phyloP scores from a whole-genome alignment of 176 grass and related monocot species.

The Areca catechu region DNA sequence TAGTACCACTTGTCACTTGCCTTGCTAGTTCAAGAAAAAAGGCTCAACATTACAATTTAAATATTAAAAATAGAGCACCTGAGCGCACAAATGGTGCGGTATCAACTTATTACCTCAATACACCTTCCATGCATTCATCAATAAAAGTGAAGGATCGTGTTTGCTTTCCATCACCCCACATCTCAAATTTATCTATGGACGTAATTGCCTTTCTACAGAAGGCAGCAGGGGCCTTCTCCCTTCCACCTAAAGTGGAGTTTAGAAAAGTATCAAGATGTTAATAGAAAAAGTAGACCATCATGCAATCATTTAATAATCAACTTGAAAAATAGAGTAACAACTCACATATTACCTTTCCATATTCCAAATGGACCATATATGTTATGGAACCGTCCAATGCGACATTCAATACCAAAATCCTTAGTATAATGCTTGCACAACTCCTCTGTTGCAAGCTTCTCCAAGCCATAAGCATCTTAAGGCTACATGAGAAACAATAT shows the following conservation, averaged over 20 bases:
- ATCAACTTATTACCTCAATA: slow-evolving; percentile 45
- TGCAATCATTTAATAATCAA: too few species aligned
- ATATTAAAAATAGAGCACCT: too few species aligned
- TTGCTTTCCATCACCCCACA: slow-evolving; percentile 86
- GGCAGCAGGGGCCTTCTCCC: slow-evolving; percentile 82
- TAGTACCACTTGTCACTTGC: too few species aligned
- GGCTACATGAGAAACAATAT: slow-evolving; percentile 31
- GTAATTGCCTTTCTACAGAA: slow-evolving; percentile 78
- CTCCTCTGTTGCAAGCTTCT: slow-evolving; percentile 92
- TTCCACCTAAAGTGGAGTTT: slow-evolving; percentile 40
- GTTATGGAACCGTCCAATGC: slow-evolving; percentile 85
- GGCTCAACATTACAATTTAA: too few species aligned
- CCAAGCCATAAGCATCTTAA: slow-evolving; percentile 97
- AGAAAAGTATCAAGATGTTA: background rate
- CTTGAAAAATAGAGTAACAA: too few species aligned
- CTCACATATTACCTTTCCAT: slow-evolving; percentile 62
- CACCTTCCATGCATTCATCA: slow-evolving; percentile 79
- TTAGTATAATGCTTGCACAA: slow-evolving; percentile 5
- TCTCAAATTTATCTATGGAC: slow-evolving; percentile 72
- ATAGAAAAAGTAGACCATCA: background rate
- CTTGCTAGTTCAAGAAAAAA: too few species aligned
- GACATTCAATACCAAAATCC: slow-evolving; percentile 69
- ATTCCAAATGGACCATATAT: slow-evolving; percentile 95
- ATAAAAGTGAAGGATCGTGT: slow-evolving; percentile 85
- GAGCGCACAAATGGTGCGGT: too few species aligned